Evolutionary conservation across 345 rosid genomes (phyloP), one percentile per base, ranked within the genome.

Genomic region (Acer yangbiense): DNA sequence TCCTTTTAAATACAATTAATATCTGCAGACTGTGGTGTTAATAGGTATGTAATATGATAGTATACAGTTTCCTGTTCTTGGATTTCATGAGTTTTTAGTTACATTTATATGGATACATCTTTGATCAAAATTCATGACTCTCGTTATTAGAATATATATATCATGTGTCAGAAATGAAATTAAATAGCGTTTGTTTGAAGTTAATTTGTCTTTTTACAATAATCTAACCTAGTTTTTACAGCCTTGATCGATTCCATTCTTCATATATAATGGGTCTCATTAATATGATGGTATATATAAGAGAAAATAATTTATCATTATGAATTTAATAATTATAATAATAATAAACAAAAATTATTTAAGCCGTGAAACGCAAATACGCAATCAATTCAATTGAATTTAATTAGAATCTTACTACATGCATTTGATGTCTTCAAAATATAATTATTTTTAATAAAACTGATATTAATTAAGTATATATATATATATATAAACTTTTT

Each of bases 1-100:
- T n/a, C 60, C 44, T 21, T 25, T 16, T 72, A 72, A 12, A 72
- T 17, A 35, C 29, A 58, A 13, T 39, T 57, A 39, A 32, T 32
- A 32, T 58, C 66, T 72, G 75, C 29, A 39, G 66, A 72, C 65
- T 12, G 29, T 61, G 32, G 21, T 72, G 12, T 35, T 21, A 35
- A 57, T 72, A 35, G 75, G n/a, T 72, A 58, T 58, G 75, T 72
- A 72, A 72, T 72, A 57, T 72, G 52, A 10, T 58, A 58, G 16
- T 16, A 70, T 70, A 70, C 43, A 17, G 10, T 50, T 16, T 52
- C 23, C 23, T n/a, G 18, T 50, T 69, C 73, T 69, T 69, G 73
- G 39, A 61, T 61, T 27, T 32, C n/a, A 27, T 57, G 74, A 71
- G 11, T 0, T 54, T 54, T 27, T 54, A 21, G 65, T 61, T n/a